Percentiles rank a stretch among this genome's conserved stretches.
phyloP scores from a whole-genome alignment of 768 basidiomycete species.

The Tubosaeta sp. region DNA sequence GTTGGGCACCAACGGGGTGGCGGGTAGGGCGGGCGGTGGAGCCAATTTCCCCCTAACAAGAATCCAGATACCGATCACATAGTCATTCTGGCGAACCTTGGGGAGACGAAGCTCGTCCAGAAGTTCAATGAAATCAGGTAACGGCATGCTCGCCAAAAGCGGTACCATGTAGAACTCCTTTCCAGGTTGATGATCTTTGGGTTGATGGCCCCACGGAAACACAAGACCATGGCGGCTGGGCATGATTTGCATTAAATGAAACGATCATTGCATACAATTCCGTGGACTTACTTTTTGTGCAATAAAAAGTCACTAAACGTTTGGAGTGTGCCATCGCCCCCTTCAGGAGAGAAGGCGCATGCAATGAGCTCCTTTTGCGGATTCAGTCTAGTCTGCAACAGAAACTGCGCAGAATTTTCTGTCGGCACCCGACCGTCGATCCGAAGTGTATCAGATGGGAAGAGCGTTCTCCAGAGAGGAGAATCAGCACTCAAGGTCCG shows the following conservation, averaged over 20 bases:
- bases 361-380: slow-evolving; percentile 75
- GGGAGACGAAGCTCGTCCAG: slow-evolving; percentile 73
- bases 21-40: slow-evolving; percentile 34
- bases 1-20: slow-evolving; percentile 7
- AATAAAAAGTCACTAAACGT: slow-evolving; percentile 63
- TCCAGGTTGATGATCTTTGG: slow-evolving; percentile 71
- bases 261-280: slow-evolving; percentile 6
- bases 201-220: slow-evolving; percentile 78
- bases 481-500: slow-evolving; percentile 53
- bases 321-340: slow-evolving; percentile 47
- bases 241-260: slow-evolving; percentile 8
- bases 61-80: slow-evolving; percentile 82
- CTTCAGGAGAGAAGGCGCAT: slow-evolving; percentile 62
- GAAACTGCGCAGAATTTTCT: slow-evolving; percentile 70
- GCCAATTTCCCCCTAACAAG: slow-evolving; percentile 74
- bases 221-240: slow-evolving; percentile 79
- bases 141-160: slow-evolving; percentile 53
- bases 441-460: slow-evolving; percentile 63
- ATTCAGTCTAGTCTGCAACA: slow-evolving; percentile 75
- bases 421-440: slow-evolving; percentile 85
- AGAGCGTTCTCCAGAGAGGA: slow-evolving; percentile 69
- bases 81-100: slow-evolving; percentile 55
- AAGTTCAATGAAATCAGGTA: slow-evolving; percentile 85
- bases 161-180: slow-evolving; percentile 88
- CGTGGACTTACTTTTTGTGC: slow-evolving; percentile 58